Conservation (phyloP, 345 rosid genomes). For the Eutrema yunnanense region DNA sequence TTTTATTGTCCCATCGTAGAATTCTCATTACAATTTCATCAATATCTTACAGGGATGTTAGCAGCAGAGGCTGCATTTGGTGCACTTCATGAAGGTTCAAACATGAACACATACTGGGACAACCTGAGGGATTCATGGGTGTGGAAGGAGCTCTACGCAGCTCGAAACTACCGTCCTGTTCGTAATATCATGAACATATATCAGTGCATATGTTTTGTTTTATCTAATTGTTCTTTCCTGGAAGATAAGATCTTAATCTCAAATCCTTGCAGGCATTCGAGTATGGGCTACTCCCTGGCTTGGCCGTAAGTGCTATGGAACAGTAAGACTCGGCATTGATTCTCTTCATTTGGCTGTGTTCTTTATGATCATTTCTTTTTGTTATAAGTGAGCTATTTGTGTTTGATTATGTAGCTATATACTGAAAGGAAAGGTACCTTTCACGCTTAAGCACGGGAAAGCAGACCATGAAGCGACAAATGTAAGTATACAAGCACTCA, state of each 20-base stretch:
- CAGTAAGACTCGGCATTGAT: slow-evolving; percentile 48
- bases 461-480: slow-evolving; percentile 87
- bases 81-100: slow-evolving; percentile 46
- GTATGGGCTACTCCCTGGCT: slow-evolving; percentile 80
- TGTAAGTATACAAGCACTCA: slow-evolving; percentile 36
- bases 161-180: slow-evolving; percentile 90
- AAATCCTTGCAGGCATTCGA: slow-evolving; percentile 64
- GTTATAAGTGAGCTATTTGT: neutral
- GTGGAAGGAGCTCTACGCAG: slow-evolving; percentile 77
- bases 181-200: slow-evolving; percentile 26
- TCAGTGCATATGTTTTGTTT: neutral
- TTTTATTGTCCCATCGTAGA: neutral
- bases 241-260: slow-evolving; percentile 8
- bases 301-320: slow-evolving; percentile 72
- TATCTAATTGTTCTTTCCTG: slow-evolving; percentile 11
- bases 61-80: slow-evolving; percentile 92
- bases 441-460: slow-evolving; percentile 83
- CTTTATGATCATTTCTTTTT: slow-evolving; percentile 3
- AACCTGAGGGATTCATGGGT: slow-evolving; percentile 71
- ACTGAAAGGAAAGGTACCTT: slow-evolving; percentile 64
- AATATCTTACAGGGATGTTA: slow-evolving; percentile 67
- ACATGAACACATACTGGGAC: slow-evolving; percentile 73
- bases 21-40: neutral
- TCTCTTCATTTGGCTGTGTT: neutral
- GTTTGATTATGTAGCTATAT: slow-evolving; percentile 56